Evolutionary conservation across 2,329 filamentous ascomycete genomes (phyloP).

Genomic region (Hawksworthiomyces lignivorus): DNA sequence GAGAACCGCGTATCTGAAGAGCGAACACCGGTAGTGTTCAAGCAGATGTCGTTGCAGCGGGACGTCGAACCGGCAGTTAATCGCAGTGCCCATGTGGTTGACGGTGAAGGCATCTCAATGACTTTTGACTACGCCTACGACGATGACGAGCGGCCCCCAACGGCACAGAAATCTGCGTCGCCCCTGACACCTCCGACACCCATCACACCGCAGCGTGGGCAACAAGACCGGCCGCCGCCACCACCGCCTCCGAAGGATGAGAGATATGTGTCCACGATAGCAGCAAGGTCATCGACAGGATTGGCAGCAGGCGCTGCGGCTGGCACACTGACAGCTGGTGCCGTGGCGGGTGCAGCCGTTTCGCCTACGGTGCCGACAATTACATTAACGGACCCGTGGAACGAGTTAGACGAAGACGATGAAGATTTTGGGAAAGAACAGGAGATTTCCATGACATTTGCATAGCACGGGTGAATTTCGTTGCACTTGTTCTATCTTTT

Average conservation of each 20-base stretch:
- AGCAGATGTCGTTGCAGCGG: neutral
- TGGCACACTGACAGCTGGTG: too few species aligned
- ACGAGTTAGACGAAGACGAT: slow-evolving; percentile 50
- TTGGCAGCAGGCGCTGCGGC: neutral
- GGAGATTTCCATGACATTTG: slow-evolving; percentile 78
- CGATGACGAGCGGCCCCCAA: slow-evolving; percentile 19
- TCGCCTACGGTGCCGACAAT: slow-evolving; percentile 44
- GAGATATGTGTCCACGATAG: slow-evolving; percentile 13
- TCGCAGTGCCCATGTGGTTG: slow-evolving; percentile 10
- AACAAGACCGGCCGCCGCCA: slow-evolving; percentile 21
- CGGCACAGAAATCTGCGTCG: neutral
- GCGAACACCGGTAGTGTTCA: slow-evolving; percentile 20
- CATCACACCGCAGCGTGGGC: neutral
- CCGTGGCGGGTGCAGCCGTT: slow-evolving; percentile 26
- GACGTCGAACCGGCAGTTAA: too few species aligned
- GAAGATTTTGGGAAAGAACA: slow-evolving; percentile 66
- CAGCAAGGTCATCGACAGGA: slow-evolving; percentile 1
- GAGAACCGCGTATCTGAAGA: slow-evolving; percentile 17
- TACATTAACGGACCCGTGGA: slow-evolving; percentile 58
- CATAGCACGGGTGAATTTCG: slow-evolving; percentile 35
- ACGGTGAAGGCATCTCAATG: slow-evolving; percentile 55
- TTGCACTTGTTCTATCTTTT: slow-evolving; percentile 1
- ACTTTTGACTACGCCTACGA: slow-evolving; percentile 61
- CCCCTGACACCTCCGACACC: slow-evolving; percentile 1
- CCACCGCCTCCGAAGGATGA: slow-evolving; percentile 24